Conservation (phyloP, 345 rosid species). For the Heritiera fomes region DNA sequence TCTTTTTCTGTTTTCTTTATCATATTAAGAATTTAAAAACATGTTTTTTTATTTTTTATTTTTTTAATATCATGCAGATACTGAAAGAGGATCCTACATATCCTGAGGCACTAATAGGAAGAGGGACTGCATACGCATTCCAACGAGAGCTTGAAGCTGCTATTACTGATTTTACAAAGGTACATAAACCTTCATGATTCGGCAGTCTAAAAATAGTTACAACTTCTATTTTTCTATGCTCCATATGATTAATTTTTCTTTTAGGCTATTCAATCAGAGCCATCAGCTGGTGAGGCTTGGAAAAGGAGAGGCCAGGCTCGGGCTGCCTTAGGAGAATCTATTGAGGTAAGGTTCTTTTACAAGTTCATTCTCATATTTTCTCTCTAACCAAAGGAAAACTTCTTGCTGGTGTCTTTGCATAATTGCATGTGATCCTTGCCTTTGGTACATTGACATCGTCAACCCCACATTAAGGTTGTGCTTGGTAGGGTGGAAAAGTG, state of each 20-base stretch:
- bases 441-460: background rate
- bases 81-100: conserved; percentile 81
- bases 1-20: background rate
- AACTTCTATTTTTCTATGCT: conserved; percentile 10
- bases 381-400: background rate
- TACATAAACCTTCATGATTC: conserved; percentile 24
- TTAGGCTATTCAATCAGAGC: conserved; percentile 87
- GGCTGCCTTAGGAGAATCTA: conserved; percentile 90
- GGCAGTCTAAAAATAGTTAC: background rate
- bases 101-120: conserved; percentile 93
- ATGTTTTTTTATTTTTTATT: background rate
- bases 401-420: conserved; percentile 12
- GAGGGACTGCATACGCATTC: conserved; percentile 98
- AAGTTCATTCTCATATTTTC: conserved; percentile 20
- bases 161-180: conserved; percentile 89
- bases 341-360: conserved; percentile 47
- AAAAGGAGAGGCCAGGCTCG: conserved; percentile 98
- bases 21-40: background rate
- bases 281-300: conserved; percentile 98
- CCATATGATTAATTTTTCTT: conserved; percentile 23
- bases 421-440: conserved; percentile 15
- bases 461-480: background rate
- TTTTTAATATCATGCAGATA: conserved; percentile 46
- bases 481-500: too few relatives aligned
- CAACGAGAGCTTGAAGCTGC: conserved; percentile 86